phyloP scores from a whole-genome alignment of 164 flowering plant species.

The Dillenia suffruticosa region DNA sequence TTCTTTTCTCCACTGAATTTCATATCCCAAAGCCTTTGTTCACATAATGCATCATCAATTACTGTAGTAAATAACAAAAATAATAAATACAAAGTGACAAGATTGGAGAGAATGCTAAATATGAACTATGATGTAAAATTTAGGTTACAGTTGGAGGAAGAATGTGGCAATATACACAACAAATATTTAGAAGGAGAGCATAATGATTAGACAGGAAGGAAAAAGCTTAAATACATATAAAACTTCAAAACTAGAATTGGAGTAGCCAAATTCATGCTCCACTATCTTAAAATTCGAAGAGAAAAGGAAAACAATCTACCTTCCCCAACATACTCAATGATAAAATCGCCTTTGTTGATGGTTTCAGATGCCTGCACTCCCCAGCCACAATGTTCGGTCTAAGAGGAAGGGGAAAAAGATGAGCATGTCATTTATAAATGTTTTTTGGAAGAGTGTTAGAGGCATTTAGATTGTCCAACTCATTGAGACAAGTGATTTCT shows the following conservation, averaged over 20 bases:
- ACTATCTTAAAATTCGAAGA: too few relatives aligned
- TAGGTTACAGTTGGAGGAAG: background rate
- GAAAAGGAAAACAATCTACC: slow-evolving; percentile 36
- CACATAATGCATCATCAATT: slow-evolving; percentile 82
- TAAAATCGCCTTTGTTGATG: slow-evolving; percentile 70
- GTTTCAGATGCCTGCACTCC: slow-evolving; percentile 90
- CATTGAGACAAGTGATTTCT: background rate
- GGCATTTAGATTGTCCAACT: background rate
- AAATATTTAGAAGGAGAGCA: background rate
- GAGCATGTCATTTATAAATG: background rate
- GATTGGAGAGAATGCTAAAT: background rate
- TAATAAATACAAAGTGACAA: background rate
- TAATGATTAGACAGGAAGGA: background rate
- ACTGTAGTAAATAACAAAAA: slow-evolving; percentile 39
- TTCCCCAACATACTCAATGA: slow-evolving; percentile 95
- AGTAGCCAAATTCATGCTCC: background rate
- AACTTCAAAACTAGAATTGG: background rate
- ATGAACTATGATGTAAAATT: background rate
- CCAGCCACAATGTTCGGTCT: slow-evolving; percentile 97
- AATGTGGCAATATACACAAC: background rate
- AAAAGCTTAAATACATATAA: slow-evolving; percentile 5
- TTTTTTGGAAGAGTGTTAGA: background rate
- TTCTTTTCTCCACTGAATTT: slow-evolving; percentile 63
- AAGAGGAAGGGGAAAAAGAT: slow-evolving; percentile 14
- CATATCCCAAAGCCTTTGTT: slow-evolving; percentile 93